Base-by-base conservation (phyloP, 495 filamentous ascomycete genomes). In the Beverwykella pulmonaria region DNA sequence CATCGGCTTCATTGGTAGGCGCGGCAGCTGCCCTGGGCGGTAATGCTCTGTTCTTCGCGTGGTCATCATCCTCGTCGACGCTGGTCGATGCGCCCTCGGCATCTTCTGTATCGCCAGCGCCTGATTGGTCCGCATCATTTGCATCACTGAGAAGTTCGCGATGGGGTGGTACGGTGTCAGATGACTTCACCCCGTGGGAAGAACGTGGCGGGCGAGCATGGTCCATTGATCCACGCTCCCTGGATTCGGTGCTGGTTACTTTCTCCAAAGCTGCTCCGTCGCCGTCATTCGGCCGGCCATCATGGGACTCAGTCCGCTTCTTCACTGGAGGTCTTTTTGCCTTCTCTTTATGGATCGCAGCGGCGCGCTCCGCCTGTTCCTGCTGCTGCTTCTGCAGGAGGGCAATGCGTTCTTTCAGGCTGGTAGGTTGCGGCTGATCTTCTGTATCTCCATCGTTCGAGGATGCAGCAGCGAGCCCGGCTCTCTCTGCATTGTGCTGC, bases 341-440 rank as follows among this genome's bases (percentile, higher is more conserved):
- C 80, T 97, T 97, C 75, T 95, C 91, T 76, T 96, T 93, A 50
- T 90, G 87, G 15, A 82, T 81, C 9, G 86, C 86, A 34, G 93
- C 91, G 17, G 90, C 90, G 54, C 92, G 86, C 57, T 86, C 81
- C 34, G 91, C 88, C 67, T 92, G 90, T 72, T 97, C 93, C 75
- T 90, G 79, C 74, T 98, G 94, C 73, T 98, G 93, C 74, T 91
- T 93, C 75, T 98, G 94, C 12, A 98, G 80, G 49, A 96, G 79
- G 17, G 94, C 94, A 77, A 98, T 96, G 23, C 94, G 81, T 63
- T 98, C 94, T 76, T 98, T 98, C 65, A 98, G 77, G 67, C 89
- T 97, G 60, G 90, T 89, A 17, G 92, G 91, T 77, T 96, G 94
- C 1, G 92, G 92, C 72, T 90, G 86, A 50, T 91, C 90, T 62